Conservation (phyloP, 2,329 filamentous ascomycete genomes). For the Scolecobasidium constrictum region DNA sequence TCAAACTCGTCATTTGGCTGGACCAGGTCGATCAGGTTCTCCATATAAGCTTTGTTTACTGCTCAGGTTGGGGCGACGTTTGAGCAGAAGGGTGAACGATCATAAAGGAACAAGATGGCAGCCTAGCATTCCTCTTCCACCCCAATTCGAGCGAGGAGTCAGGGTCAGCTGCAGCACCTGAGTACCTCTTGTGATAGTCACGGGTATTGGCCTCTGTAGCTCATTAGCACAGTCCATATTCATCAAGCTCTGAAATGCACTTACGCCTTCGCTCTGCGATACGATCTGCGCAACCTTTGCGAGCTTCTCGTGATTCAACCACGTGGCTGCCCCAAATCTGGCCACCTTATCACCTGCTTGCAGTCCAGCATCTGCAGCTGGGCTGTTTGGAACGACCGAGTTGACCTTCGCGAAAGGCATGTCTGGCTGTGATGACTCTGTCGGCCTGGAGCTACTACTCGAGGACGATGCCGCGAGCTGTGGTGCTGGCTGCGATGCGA, state of each 20-base stretch:
- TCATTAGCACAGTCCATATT: conserved; percentile 52
- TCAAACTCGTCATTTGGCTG: too few relatives aligned
- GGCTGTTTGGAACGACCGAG: conserved; percentile 64
- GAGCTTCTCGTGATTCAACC: conserved; percentile 75
- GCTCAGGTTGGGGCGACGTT: too few relatives aligned
- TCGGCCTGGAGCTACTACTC: conserved; percentile 14
- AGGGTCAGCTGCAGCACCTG: conserved; percentile 58
- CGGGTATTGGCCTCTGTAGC: conserved; percentile 42
- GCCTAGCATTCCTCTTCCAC: conserved; percentile 77
- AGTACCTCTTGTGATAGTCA: conserved; percentile 12
- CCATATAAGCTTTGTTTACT: too few relatives aligned
- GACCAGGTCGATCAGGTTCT: too few relatives aligned
- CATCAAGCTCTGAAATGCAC: conserved; percentile 25
- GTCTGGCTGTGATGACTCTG: conserved; percentile 30
- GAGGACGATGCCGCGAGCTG: conserved; percentile 15
- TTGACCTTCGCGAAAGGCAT: conserved; percentile 84
- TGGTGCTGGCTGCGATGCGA: conserved; percentile 45
- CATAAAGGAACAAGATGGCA: conserved; percentile 73
- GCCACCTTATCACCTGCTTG: conserved; percentile 70
- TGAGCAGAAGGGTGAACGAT: neutral
- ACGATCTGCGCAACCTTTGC: conserved; percentile 82
- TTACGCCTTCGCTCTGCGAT: conserved; percentile 78
- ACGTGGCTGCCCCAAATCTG: conserved; percentile 75
- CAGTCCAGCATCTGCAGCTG: conserved; percentile 73
- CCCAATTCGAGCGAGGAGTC: conserved; percentile 73